Evolutionary conservation across 202 grass and related monocot genomes (phyloP).

Genomic region (Zizania palustris): DNA sequence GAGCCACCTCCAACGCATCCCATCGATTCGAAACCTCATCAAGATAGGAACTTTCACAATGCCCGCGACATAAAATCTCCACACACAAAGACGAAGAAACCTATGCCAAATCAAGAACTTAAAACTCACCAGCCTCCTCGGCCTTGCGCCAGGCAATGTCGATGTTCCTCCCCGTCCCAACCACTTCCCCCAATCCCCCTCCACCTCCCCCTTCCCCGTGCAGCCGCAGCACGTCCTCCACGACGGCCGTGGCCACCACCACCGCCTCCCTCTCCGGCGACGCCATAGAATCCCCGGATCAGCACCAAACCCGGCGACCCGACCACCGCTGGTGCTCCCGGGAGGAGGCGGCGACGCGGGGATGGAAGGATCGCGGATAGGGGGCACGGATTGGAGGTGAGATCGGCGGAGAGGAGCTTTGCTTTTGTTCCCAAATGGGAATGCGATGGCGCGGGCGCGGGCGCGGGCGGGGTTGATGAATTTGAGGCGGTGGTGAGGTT

Average conservation of each 20-base stretch:
- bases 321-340: conserved; percentile 28
- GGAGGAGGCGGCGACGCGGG: neutral
- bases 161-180: conserved; percentile 47
- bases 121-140: conserved; percentile 74
- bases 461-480: conserved; percentile 24
- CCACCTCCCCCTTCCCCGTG: conserved; percentile 37
- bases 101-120: conserved; percentile 9
- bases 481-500: conserved; percentile 37
- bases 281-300: conserved; percentile 38
- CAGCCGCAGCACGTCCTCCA: conserved; percentile 54
- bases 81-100: neutral
- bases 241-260: conserved; percentile 42
- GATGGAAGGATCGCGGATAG: conserved; percentile 11
- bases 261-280: conserved; percentile 36
- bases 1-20: neutral
- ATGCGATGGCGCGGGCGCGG: neutral
- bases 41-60: neutral
- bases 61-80: neutral
- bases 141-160: conserved; percentile 83
- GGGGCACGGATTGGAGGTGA: neutral
- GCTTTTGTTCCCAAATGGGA: conserved; percentile 9
- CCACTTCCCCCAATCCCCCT: conserved; percentile 2
- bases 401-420: conserved; percentile 21
- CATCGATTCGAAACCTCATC: neutral
- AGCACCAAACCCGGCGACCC: conserved; percentile 32